These are phyloP conservation scores for Globisporangium megalacanthum DNA, from an alignment of 352 stramenopile species.

Conservation along the genomic window DNA sequence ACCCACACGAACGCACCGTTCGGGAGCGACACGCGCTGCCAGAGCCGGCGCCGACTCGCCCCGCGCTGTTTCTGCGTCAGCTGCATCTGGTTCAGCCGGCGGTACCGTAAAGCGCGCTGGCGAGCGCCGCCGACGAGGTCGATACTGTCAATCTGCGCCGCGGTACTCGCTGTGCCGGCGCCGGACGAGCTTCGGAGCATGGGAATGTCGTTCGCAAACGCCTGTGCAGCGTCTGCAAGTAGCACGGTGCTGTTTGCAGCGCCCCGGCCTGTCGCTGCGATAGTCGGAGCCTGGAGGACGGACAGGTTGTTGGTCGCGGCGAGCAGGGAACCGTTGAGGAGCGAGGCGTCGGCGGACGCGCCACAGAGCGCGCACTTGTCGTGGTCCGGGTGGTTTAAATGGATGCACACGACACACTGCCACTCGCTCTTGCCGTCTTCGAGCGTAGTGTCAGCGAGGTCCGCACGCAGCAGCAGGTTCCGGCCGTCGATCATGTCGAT, in stretches of 20 bases:
- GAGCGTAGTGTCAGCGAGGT: constrained; percentile 61
- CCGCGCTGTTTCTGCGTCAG: constrained; percentile 60
- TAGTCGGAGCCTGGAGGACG: constrained; percentile 10
- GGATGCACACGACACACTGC: constrained; percentile 69
- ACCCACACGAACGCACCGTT: constrained; percentile 66
- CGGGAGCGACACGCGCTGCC: constrained; percentile 53
- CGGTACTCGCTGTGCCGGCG: constrained; percentile 3
- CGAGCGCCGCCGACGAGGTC: constrained; percentile 34
- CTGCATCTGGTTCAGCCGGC: constrained; percentile 62
- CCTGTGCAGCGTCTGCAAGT: constrained; percentile 9
- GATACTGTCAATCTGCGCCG: constrained; percentile 10
- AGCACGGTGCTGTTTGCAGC: constrained; percentile 12
- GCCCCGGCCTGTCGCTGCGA: constrained; percentile 3
- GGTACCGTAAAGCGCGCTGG: constrained; percentile 53
- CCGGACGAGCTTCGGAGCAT: constrained; percentile 16
- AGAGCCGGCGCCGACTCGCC: constrained; percentile 41
- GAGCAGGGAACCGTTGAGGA: constrained; percentile 31
- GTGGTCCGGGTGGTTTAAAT: constrained; percentile 72
- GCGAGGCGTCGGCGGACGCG: constrained; percentile 49
- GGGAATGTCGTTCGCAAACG: constrained; percentile 18
- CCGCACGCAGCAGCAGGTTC: constrained; percentile 46
- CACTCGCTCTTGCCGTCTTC: constrained; percentile 57
- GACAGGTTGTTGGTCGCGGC: constrained; percentile 18
- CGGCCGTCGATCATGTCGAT: constrained; percentile 54
- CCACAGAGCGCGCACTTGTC: constrained; percentile 55